Percentiles rank a stretch among this genome's conserved stretches.
These are phyloP conservation scores for Telfairia occidentalis DNA, from an alignment of 331 rosid genomes.

Conservation along the genomic window DNA sequence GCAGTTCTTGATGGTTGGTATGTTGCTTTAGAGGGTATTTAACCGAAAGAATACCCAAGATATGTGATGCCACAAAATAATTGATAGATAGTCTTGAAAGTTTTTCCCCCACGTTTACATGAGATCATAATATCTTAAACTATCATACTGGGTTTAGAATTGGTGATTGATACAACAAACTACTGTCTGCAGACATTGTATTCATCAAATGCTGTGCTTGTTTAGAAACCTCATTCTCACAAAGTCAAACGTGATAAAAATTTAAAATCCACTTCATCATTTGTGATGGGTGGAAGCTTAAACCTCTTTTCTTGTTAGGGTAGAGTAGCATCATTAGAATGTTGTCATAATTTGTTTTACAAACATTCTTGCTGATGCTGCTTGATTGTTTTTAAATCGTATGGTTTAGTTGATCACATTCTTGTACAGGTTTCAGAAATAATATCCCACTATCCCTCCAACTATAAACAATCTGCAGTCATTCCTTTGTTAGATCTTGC, in stretches of 20 bases:
- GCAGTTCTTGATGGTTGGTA: neutral
- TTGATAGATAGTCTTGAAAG: neutral
- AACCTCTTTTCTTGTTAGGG: neutral
- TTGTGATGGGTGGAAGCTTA: neutral
- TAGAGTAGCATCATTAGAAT: neutral
- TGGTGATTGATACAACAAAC: neutral
- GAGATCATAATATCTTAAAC: neutral
- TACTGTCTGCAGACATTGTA: neutral
- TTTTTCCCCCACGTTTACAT: neutral
- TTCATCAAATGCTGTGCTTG: neutral
- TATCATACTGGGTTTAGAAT: neutral
- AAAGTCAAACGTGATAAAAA: neutral
- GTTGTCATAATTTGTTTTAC: neutral
- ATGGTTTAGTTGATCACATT: neutral
- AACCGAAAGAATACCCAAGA: neutral
- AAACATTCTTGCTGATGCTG: neutral
- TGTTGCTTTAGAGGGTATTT: neutral
- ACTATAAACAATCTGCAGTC: slow-evolving; percentile 96
- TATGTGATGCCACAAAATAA: neutral
- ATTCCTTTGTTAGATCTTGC: slow-evolving; percentile 97
- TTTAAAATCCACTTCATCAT: neutral
- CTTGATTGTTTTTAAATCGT: neutral
- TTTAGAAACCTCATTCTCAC: neutral
- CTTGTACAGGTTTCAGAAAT: slow-evolving; percentile 63
- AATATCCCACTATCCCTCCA: slow-evolving; percentile 88